Base-by-base conservation (phyloP, 2,329 filamentous ascomycete species). In the Xenosphaeropsis pyriputrescens region DNA sequence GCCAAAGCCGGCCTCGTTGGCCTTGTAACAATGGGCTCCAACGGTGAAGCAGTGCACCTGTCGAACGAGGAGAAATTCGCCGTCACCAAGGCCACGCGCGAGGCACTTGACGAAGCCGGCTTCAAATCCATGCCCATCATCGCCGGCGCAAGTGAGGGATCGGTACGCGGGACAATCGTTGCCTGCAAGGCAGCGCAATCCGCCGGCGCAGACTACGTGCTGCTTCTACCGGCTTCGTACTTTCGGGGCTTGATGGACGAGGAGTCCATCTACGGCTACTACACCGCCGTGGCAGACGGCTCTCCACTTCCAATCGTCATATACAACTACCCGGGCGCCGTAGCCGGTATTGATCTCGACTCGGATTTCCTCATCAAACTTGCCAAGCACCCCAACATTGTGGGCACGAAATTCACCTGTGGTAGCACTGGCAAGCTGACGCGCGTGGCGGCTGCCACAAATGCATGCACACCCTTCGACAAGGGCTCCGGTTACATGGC, bases 251-350 rank as follows among this genome's bases (percentile, higher is more conserved):
- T 84, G 76, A 49, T 72, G 65, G 39, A 67, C 57, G 79, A 83
- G 54, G 80, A 88, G 49, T 70, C 81, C 42, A 67, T 93, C 41
- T 70, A 77, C 52, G 71, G 77, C 56, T 86, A 79, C 48, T 84
- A 64, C 59, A 50, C 47, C 22, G 41, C 46, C 36, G 82, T 93
- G 5, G 85, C 85, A 35, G 80, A 89, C 56, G 67, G 58, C 30
- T 83, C 77, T 36, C 79, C 83, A 5, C 62, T 91, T 7, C 83
- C 84, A n/a, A 57, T 93, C 39, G 72, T 93, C 45, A 64, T 93
- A 35, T 93, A 93, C 72, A 93, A 93, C 66, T 93, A 91, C 63
- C 85, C 85, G 1, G 85, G 84, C 37, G 85, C 84, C 36, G 85
- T 91, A 5, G 72, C 83, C 5, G 85, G 85, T 36, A 81, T 93